Conservation (phyloP, 257 asterid genomes). For the Capsicum pubescens region DNA sequence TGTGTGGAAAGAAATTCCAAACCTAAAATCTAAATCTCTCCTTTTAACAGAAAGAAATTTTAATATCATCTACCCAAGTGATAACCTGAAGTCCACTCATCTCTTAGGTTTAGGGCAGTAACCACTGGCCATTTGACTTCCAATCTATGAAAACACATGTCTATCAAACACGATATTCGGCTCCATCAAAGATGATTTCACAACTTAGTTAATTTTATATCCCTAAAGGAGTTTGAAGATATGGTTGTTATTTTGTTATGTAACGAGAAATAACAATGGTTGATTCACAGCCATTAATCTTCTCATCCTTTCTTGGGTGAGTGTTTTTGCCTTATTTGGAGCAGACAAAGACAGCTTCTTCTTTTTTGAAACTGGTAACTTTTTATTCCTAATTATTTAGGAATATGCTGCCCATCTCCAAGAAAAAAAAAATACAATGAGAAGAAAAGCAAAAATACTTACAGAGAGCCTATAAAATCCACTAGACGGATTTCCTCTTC, state of each 20-base stretch:
- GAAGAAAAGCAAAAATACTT: no score
- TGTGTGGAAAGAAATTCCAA: background rate
- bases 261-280: background rate
- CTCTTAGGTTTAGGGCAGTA: background rate
- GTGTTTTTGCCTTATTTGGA: background rate
- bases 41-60: constrained; percentile 12
- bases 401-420: no score
- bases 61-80: background rate
- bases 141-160: background rate
- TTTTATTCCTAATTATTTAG: no score
- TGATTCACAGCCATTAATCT: background rate
- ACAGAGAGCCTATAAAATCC: no score
- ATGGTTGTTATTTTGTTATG: background rate
- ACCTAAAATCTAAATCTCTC: background rate
- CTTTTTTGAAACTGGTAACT: no score
- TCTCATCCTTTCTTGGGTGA: background rate
- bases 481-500: no score
- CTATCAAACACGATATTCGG: background rate
- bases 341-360: background rate
- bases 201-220: background rate
- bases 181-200: background rate
- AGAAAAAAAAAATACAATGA: no score
- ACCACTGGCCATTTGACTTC: background rate
- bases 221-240: background rate
- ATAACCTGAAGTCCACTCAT: background rate